phyloP scores from a whole-genome alignment of 176 grass and related monocot species.

The Rhipidocladum racemiflorum region DNA sequence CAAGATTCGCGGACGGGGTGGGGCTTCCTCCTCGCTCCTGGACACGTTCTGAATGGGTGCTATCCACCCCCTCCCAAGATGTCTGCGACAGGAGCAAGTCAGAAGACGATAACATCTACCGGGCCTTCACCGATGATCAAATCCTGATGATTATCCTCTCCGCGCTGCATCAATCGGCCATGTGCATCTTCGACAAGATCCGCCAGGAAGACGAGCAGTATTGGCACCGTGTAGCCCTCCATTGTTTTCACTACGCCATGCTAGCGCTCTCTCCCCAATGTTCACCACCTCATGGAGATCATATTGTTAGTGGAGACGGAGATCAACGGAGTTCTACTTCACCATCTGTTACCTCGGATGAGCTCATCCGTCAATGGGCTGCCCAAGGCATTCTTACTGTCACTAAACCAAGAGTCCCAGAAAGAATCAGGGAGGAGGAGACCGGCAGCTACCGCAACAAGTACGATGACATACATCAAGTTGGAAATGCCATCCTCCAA shows the following conservation, averaged over 20 bases:
- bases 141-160: not conserved
- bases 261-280: not conserved
- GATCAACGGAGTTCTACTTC: not conserved
- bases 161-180: not conserved
- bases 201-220: not conserved
- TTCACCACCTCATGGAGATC: not conserved
- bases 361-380: constrained; percentile 4
- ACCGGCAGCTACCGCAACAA: not conserved
- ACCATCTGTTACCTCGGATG: not conserved
- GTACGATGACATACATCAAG: not conserved
- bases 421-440: not conserved
- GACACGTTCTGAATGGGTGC: accelerated
- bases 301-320: not conserved
- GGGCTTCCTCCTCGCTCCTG: not conserved
- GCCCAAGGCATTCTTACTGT: not conserved
- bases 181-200: not conserved
- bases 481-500: constrained; percentile 17
- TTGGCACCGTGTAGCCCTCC: not conserved
- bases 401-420: not conserved
- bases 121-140: accelerated
- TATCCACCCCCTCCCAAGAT: not conserved
- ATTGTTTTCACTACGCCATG: not conserved
- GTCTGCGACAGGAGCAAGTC: not conserved
- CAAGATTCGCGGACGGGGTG: accelerated
- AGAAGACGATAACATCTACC: accelerated